Conservation (phyloP, 2,329 filamentous ascomycete genomes). For the Fusarium xylarioides region DNA sequence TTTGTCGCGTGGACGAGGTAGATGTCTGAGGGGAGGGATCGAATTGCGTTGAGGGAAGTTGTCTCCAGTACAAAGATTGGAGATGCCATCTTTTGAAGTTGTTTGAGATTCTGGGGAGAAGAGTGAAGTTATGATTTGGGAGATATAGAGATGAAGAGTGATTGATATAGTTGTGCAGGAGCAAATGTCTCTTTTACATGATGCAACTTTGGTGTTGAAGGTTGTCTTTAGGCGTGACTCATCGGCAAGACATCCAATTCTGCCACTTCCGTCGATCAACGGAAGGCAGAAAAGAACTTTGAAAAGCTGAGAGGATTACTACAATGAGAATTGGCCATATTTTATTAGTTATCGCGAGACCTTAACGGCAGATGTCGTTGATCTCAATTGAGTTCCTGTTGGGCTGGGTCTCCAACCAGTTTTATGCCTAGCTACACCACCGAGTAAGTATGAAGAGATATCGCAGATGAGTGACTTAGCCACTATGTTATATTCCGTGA, state of each 20-base stretch:
- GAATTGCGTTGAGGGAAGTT: slow-evolving; percentile 26
- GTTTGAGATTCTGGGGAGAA: rapidly evolving
- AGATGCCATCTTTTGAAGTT: neutral
- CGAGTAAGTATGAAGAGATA: rapidly evolving
- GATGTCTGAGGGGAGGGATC: slow-evolving; percentile 12
- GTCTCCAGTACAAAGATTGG: slow-evolving; percentile 11
- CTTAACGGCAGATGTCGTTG: rapidly evolving
- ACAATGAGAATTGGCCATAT: rapidly evolving
- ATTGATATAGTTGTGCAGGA: neutral
- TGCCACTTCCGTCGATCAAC: neutral
- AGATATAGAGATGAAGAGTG: rapidly evolving
- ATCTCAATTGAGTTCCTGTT: neutral
- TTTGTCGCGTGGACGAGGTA: slow-evolving; percentile 47
- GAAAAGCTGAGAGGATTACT: rapidly evolving
- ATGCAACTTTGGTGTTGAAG: too few species aligned
- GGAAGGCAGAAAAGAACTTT: neutral
- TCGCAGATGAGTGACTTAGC: rapidly evolving
- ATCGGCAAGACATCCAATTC: neutral
- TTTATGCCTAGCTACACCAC: neutral
- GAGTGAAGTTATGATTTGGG: rapidly evolving
- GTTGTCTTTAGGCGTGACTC: neutral
- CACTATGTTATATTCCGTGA: rapidly evolving
- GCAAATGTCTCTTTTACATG: neutral
- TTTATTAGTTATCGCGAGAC: rapidly evolving
- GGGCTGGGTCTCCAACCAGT: too few species aligned